These are phyloP conservation scores for Galeopsis tetrahit DNA, from an alignment of 257 asterid species.

Conservation along the genomic window DNA sequence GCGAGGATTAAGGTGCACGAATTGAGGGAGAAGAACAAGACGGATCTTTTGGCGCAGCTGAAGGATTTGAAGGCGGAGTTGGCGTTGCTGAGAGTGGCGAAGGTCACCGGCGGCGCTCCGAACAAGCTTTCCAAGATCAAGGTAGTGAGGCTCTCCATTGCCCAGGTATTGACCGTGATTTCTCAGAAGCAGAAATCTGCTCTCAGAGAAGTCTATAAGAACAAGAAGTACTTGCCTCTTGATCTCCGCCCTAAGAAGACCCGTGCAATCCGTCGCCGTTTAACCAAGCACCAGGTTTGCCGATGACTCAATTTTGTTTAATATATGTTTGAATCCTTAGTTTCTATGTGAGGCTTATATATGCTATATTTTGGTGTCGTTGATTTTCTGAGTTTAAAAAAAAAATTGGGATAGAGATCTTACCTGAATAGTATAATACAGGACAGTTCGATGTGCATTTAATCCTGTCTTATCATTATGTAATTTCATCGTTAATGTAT, in stretches of 20 bases:
- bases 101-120: constrained; percentile 62
- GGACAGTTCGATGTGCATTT: neutral
- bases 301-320: neutral
- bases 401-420: neutral
- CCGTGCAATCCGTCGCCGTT: constrained; percentile 78
- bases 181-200: constrained; percentile 79
- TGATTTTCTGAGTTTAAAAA: neutral
- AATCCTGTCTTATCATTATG: neutral
- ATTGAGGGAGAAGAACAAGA: constrained; percentile 60
- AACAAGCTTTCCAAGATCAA: constrained; percentile 65
- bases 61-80: constrained; percentile 81
- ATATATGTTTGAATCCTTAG: neutral
- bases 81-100: constrained; percentile 72
- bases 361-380: neutral
- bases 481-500: neutral
- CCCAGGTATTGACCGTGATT: constrained; percentile 78
- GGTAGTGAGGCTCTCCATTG: constrained; percentile 69
- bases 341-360: neutral
- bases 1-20: constrained; percentile 83
- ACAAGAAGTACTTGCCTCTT: constrained; percentile 73
- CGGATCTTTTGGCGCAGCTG: constrained; percentile 66
- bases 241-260: constrained; percentile 88
- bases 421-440: neutral
- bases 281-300: constrained; percentile 72
- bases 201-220: constrained; percentile 65